A percentile compares a stretch with the other conserved stretches of the same genome.
These are phyloP conservation scores for Komagataella kurtzmanii DNA, from an alignment of 805 yeast species.

Conservation along the genomic window DNA sequence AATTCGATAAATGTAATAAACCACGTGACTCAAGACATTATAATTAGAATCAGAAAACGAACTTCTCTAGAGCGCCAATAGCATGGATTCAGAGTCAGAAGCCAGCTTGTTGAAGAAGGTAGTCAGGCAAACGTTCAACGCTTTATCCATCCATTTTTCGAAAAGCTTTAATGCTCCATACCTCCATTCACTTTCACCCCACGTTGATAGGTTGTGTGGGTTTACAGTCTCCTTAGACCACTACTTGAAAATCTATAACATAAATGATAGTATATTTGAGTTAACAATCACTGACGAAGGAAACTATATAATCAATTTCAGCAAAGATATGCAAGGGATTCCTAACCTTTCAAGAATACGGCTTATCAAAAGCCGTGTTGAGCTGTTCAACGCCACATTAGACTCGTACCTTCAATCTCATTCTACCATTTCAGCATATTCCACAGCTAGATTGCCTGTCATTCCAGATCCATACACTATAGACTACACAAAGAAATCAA, in stretches of 20 bases:
- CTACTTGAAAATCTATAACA: neutral
- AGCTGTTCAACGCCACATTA: neutral
- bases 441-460: neutral
- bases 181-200: neutral
- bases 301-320: neutral
- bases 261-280: neutral
- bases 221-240: neutral
- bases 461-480: neutral
- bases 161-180: neutral
- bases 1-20: too few relatives aligned
- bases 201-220: neutral
- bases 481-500: neutral
- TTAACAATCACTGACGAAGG: neutral
- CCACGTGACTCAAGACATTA: too few relatives aligned
- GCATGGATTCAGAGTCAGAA: neutral
- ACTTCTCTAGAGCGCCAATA: neutral
- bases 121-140: neutral
- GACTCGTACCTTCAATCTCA: neutral
- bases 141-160: neutral
- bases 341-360: neutral
- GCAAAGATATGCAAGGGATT: neutral
- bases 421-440: neutral
- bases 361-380: neutral
- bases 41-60: too few relatives aligned
- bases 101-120: neutral